Evolutionary conservation across 257 asterid species (phyloP).

Genomic region (Jaltomata sinuosa): DNA sequence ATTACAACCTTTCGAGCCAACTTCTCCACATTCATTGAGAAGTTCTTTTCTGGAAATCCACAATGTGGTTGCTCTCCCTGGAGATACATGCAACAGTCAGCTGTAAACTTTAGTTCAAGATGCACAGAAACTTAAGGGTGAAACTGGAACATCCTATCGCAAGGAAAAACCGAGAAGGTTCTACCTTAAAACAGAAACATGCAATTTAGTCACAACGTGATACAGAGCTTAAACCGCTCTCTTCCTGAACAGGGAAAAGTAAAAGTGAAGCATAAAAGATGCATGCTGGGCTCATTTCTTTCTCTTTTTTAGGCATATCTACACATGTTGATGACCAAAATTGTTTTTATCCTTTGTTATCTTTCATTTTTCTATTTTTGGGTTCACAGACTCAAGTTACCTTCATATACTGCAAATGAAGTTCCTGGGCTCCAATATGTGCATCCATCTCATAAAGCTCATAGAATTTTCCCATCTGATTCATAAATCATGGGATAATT

Average conservation of each 20-base stretch:
- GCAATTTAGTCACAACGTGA: neutral
- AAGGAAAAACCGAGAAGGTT: neutral
- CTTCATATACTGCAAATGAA: constrained; percentile 97
- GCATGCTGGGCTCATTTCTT: neutral
- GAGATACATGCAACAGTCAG: constrained; percentile 9
- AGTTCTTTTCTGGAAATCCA: constrained; percentile 98
- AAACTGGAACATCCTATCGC: neutral
- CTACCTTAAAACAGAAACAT: neutral
- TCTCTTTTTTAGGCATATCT: neutral
- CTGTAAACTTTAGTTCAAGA: neutral
- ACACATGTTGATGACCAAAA: neutral
- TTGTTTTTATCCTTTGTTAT: neutral
- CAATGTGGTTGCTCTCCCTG: constrained; percentile 99
- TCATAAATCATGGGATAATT: constrained; percentile 12
- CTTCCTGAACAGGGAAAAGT: neutral
- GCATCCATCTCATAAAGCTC: constrained; percentile 99
- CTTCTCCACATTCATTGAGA: constrained; percentile 74
- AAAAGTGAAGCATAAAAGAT: neutral
- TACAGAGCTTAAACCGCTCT: neutral
- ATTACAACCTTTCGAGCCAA: constrained; percentile 73
- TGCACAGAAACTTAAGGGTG: neutral
- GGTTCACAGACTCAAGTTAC: constrained; percentile 25
- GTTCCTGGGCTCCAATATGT: constrained; percentile 93
- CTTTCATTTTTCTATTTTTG: neutral
- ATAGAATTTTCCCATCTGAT: constrained; percentile 97